Conservation (phyloP, 345 rosid species). For the Pseudoturritis turrita region DNA sequence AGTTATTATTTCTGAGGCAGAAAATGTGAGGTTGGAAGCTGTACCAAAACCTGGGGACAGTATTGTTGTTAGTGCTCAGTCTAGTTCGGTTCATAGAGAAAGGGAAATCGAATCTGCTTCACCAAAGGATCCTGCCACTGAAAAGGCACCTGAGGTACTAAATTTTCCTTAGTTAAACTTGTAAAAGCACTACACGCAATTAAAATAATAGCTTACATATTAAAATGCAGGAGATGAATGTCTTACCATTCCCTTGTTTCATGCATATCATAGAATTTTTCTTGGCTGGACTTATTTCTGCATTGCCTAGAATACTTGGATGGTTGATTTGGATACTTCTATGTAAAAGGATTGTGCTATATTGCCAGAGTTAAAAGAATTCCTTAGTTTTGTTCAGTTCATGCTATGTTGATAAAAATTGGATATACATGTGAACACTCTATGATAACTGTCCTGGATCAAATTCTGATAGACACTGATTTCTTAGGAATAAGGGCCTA, state of each 20-base stretch:
- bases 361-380: neutral
- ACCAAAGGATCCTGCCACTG: slow-evolving; percentile 15
- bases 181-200: neutral
- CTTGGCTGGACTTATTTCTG: neutral
- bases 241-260: neutral
- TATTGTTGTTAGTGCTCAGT: slow-evolving; percentile 24
- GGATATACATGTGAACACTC: neutral
- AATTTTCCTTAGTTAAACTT: neutral
- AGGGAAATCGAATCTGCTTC: slow-evolving; percentile 15
- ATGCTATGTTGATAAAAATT: neutral
- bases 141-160: slow-evolving; percentile 26
- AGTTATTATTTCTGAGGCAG: slow-evolving; percentile 26
- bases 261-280: neutral
- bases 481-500: neutral
- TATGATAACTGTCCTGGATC: neutral
- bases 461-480: neutral
- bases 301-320: neutral
- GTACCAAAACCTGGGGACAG: slow-evolving; percentile 35
- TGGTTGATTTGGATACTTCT: neutral
- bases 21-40: slow-evolving; percentile 33
- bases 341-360: neutral
- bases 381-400: slow-evolving; percentile 1
- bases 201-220: neutral
- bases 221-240: neutral
- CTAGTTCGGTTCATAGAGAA: slow-evolving; percentile 26